Evolutionary conservation across 208 protist species (phyloP).

Genomic region (Herpetomonas tarakana): DNA sequence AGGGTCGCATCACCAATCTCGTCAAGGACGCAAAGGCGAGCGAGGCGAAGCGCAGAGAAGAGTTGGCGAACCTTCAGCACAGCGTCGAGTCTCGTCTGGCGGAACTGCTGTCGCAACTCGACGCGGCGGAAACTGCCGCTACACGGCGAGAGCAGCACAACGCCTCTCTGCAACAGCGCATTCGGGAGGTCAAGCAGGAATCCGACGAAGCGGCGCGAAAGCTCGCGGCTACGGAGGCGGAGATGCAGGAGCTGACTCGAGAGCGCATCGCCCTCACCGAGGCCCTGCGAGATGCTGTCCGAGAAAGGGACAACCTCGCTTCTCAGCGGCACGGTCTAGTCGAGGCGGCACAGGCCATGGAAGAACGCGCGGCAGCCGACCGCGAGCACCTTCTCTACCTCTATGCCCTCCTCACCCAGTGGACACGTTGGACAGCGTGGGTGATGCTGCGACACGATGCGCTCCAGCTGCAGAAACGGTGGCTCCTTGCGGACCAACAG

Average conservation of each 20-base stretch:
- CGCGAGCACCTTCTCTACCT: not conserved
- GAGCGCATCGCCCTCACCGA: conserved; percentile 1
- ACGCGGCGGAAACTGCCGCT: not conserved
- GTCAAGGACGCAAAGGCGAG: not conserved
- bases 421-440: not conserved
- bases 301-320: not conserved
- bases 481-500: not conserved
- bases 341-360: not conserved
- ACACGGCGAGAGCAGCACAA: not conserved
- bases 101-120: conserved; percentile 1
- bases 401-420: not conserved
- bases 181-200: too few species aligned
- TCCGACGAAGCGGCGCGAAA: conserved; percentile 1
- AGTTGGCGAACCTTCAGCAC: not conserved
- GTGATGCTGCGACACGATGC: not conserved
- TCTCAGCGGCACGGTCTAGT: not conserved
- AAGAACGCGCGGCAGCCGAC: not conserved
- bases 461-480: conserved; percentile 1
- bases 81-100: not conserved
- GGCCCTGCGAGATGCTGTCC: not conserved
- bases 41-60: not conserved
- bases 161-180: not conserved
- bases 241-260: conserved; percentile 12
- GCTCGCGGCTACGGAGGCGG: not conserved
- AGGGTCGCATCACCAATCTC: not conserved